Base-by-base conservation (phyloP, 306 rosid genomes). In the Pyrus bretschneideri region DNA sequence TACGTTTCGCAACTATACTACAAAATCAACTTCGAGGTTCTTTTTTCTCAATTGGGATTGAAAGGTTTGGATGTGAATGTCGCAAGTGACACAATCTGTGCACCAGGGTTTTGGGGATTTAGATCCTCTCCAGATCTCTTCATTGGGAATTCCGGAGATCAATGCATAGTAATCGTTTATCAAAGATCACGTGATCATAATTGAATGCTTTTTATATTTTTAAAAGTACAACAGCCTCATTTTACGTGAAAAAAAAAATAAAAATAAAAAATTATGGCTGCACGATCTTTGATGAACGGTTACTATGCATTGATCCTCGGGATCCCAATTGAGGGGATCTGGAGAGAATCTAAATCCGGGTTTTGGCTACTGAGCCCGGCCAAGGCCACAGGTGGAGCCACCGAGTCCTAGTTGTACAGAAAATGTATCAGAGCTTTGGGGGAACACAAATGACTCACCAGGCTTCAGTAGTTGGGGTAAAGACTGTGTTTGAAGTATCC, bases 321-420 rank as follows among this genome's bases (percentile, higher is more conserved):
- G 2, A 35, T 35, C 0, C 40, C 9, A 0, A 6, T 0, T 6
- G 9, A 35, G 9, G 2, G 40, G 9, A 1, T 35, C 9, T 0
- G 40, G 0, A 35, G 0, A 6, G 0, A 0, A 35, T 35, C 40
- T 35, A 35, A 35, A 35, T 35, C 38, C 0, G 97, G 97, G 69
- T 85, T 91, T 40, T 93, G 98, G 82, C 98, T 89, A 27, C 72
- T 88, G 15, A 91, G 65, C 21, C 93, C 96, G 18, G 98, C 85
- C 33, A 89, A 13, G 0, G 87, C 89, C 2, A 86, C 1, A 0
- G 86, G 93, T 1, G 87, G 81, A 31, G 27, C 30, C 46, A 1
- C 58, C 4, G 79, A 19, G 25, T 88, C 85, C 2, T 18, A 10
- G 27, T 90, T 93, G 80, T n/a, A 89, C 23, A 87, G 30, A 59